Conservation (phyloP, 305 asterid genomes). For the Petunia hybrid region DNA sequence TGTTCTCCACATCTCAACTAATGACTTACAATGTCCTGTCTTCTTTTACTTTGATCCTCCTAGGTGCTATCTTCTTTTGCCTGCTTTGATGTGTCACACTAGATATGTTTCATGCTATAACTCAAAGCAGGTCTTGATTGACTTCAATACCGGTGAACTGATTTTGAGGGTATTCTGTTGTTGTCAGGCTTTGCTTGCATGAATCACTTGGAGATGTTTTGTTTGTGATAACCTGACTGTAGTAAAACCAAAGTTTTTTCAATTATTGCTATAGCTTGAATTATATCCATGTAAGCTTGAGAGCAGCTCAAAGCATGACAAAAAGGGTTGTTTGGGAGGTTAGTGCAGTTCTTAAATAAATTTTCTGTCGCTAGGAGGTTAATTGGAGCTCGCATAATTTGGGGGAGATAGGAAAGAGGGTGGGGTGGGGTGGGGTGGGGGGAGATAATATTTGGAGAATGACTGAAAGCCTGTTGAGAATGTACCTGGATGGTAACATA, state of each 20-base stretch:
- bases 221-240: background rate
- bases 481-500: background rate
- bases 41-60: background rate
- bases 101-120: too few relatives aligned
- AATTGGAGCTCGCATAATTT: background rate
- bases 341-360: background rate
- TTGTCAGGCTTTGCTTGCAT: background rate
- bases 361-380: background rate
- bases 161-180: background rate
- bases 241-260: background rate
- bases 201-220: background rate
- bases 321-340: background rate
- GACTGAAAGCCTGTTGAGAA: background rate
- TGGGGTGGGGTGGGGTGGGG: background rate
- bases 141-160: background rate
- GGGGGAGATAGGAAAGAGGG: background rate
- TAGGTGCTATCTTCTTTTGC: background rate
- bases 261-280: constrained; percentile 6
- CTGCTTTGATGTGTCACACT: background rate
- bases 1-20: background rate
- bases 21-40: background rate
- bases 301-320: background rate
- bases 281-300: background rate
- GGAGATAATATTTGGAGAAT: background rate
- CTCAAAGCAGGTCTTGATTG: too few relatives aligned